Conservation (phyloP, 2,329 filamentous ascomycete genomes). For the Clathrospora elynae region DNA sequence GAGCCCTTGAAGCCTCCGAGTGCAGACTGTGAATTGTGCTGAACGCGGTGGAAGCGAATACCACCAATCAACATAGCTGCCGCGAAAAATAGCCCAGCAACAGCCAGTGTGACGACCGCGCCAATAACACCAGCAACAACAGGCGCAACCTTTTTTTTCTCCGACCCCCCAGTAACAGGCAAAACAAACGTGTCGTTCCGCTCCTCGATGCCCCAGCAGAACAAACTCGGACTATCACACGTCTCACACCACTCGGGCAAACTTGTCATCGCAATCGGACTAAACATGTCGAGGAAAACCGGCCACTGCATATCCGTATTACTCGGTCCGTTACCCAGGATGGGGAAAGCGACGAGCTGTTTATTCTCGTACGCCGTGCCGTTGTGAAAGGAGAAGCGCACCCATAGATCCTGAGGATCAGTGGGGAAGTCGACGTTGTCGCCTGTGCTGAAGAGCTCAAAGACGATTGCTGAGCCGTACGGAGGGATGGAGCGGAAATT, state of each 20-base stretch:
- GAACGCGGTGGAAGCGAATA: conserved; percentile 51
- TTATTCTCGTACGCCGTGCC: conserved; percentile 54
- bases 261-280: conserved; percentile 51
- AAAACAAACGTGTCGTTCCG: conserved; percentile 10
- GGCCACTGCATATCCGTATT: conserved; percentile 55
- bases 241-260: conserved; percentile 58
- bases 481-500: conserved; percentile 35
- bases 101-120: conserved; percentile 57
- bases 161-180: neutral
- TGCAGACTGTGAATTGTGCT: conserved; percentile 43
- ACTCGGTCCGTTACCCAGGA: conserved; percentile 57
- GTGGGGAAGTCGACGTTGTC: conserved; percentile 44
- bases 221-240: conserved; percentile 55
- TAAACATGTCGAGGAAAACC: conserved; percentile 57
- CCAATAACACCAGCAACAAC: conserved; percentile 62
- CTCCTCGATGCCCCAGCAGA: conserved; percentile 53
- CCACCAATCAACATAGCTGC: conserved; percentile 53
- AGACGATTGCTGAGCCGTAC: conserved; percentile 43
- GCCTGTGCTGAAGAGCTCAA: conserved; percentile 55
- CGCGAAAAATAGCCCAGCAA: conserved; percentile 51
- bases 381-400: conserved; percentile 64
- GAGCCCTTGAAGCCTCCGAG: conserved; percentile 63
- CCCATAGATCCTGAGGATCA: conserved; percentile 54
- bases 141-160: conserved; percentile 43
- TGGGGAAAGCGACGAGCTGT: conserved; percentile 51